Percentiles rank a stretch among this genome's conserved stretches.
phyloP scores from a whole-genome alignment of 2,329 filamentous ascomycete species.

The Sporothrix pallida region DNA sequence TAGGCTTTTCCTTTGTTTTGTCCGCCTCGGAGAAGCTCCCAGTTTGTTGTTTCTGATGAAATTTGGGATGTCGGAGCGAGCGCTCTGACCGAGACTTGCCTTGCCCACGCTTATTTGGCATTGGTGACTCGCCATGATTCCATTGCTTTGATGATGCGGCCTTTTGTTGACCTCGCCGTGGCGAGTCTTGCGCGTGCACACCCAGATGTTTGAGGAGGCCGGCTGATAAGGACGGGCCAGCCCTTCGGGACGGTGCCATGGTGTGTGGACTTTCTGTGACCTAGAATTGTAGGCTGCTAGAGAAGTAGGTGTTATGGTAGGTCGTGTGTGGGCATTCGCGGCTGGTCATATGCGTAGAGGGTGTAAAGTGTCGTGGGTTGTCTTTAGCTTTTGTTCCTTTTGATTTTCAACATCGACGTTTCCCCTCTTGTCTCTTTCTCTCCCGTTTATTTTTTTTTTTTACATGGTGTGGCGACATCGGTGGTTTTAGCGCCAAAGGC shows the following conservation, averaged over 20 bases:
- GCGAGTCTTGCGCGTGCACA: conserved; percentile 40
- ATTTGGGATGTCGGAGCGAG: too few relatives aligned
- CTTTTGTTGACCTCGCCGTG: conserved; percentile 21
- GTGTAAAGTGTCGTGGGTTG: background rate
- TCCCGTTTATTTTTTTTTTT: background rate
- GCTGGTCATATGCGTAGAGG: background rate
- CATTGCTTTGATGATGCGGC: conserved; percentile 47
- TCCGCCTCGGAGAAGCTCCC: background rate
- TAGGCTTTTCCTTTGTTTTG: background rate
- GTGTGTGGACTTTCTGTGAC: background rate
- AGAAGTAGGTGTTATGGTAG: too few relatives aligned
- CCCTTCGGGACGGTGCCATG: conserved; percentile 31
- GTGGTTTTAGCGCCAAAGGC: background rate
- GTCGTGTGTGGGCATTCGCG: too few relatives aligned
- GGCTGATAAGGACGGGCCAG: conserved; percentile 30
- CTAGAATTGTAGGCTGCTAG: too few relatives aligned
- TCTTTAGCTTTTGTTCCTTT: too few relatives aligned
- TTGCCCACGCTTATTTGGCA: conserved; percentile 46
- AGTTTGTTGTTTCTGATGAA: background rate
- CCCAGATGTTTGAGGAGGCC: conserved; percentile 47
- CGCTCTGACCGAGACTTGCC: too few relatives aligned
- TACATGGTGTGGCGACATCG: background rate
- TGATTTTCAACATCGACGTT: too few relatives aligned
- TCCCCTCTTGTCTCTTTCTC: background rate
- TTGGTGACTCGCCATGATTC: conserved; percentile 65